Base-by-base conservation (phyloP, 495 filamentous ascomycete species). In the Aspergillus baeticus region DNA sequence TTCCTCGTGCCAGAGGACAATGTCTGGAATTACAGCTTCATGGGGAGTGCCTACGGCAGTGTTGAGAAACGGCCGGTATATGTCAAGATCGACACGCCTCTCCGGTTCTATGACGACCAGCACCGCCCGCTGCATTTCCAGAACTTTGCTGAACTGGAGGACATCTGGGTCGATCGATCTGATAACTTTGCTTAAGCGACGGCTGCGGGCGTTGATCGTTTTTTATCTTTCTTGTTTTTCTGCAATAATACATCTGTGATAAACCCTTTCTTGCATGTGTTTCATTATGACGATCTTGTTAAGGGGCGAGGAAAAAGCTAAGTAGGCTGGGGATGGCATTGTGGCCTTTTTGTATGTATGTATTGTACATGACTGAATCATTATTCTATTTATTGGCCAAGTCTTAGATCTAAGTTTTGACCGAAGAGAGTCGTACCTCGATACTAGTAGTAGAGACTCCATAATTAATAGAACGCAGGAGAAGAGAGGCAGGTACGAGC, bases 1-100 rank as follows among this genome's bases (percentile, higher is more conserved):
- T 98, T 98, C 83, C 74, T 99, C 57, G 91, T 96, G 14, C 95
- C 95, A 13, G 95, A 98, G 58, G 87, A 86, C 29, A 87, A 87
- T 42, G 80, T 89, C 21, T 99, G 95, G 95, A 99, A 99, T 72
- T 99, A 96, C 71, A 94, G 88, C 69, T 98, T 98, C 77, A 92
- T 97, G 86, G 94, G 94, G 36, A 90, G 87, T 55, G 83, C 83
- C 14, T 99, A 97, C 67, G 84, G 85, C 42, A 84, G 82, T 17
- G 79, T 95, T 49, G 93, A 97, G 79, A 96, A 96, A 84, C 91
- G 89, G 72, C 78, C 86, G 26, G 82, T 94, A 46, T 85, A 90
- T 67, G 92, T 97, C 56, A 94, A 93, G 80, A 85, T 99, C 58
- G 95, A 98, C 77, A 91, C 88, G 20, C 95, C 95, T 20, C 62